Conservation (phyloP, 225 moss, liverwort and hornwort species). For the Asterella californica region DNA sequence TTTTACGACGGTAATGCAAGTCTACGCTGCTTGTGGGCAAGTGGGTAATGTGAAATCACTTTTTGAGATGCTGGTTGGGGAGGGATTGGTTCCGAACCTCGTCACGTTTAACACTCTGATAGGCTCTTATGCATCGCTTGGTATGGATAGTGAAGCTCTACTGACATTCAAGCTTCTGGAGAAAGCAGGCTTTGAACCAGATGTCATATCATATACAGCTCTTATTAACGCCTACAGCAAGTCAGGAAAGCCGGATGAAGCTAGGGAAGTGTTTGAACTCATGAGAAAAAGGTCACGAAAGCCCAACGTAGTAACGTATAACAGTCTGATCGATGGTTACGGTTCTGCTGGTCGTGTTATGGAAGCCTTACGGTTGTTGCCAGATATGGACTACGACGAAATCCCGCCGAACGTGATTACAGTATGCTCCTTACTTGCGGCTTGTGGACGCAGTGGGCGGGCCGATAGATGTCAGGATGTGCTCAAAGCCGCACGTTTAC, state of each 20-base stretch:
- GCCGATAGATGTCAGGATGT: slow-evolving; percentile 57
- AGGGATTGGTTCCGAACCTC: slow-evolving; percentile 72
- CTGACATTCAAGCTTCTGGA: slow-evolving; percentile 54
- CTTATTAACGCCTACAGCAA: slow-evolving; percentile 89
- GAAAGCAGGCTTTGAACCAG: slow-evolving; percentile 74
- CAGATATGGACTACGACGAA: slow-evolving; percentile 77
- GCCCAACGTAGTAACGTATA: slow-evolving; percentile 86
- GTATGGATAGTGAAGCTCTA: slow-evolving; percentile 67
- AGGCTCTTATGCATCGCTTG: slow-evolving; percentile 71
- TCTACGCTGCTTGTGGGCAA: slow-evolving; percentile 68
- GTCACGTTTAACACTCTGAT: slow-evolving; percentile 85
- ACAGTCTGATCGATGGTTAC: slow-evolving; percentile 74
- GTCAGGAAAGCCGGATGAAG: slow-evolving; percentile 73
- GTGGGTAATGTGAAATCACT: slow-evolving; percentile 52
- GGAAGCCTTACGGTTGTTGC: slow-evolving; percentile 65
- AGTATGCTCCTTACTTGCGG: slow-evolving; percentile 79
- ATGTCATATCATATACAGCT: slow-evolving; percentile 81
- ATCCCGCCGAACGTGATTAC: slow-evolving; percentile 79
- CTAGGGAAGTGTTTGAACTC: slow-evolving; percentile 63
- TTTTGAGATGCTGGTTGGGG: slow-evolving; percentile 72
- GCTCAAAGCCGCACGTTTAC: slow-evolving; percentile 57
- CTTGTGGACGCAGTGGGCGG: slow-evolving; percentile 60
- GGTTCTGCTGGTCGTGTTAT: slow-evolving; percentile 57
- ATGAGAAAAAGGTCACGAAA: slow-evolving; percentile 69
- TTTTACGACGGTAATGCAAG: slow-evolving; percentile 79